Evolutionary conservation across 2,329 filamentous ascomycete species (phyloP).

Genomic region (Orbilia brochopaga): DNA sequence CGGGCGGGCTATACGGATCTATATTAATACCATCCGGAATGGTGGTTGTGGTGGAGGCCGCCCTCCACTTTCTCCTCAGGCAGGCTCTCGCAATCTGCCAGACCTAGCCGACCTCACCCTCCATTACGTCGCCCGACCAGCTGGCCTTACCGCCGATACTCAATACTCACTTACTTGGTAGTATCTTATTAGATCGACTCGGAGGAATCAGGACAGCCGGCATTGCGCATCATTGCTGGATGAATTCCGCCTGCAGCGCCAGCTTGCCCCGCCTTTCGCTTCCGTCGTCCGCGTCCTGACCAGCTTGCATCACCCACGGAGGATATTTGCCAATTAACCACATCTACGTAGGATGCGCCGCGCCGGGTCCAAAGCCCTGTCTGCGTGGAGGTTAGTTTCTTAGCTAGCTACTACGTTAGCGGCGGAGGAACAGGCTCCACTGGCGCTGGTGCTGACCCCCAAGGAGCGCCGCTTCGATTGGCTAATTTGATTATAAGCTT

Average conservation of each 20-base stretch:
- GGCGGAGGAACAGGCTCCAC: constrained; percentile 3
- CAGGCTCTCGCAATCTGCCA: too few species aligned
- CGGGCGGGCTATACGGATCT: background rate
- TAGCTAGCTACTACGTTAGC: background rate
- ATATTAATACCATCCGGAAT: constrained; percentile 9
- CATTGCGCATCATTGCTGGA: constrained; percentile 30
- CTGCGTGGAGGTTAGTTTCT: background rate
- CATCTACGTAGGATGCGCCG: too few species aligned
- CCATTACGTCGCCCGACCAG: constrained; percentile 9
- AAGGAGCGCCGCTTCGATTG: constrained; percentile 29
- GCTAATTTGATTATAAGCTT: constrained; percentile 51
- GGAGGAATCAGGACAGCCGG: background rate
- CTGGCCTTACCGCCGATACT: too few species aligned
- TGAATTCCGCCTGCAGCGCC: constrained; percentile 34
- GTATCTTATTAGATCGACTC: too few species aligned
- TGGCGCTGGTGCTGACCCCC: background rate
- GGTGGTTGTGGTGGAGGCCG: background rate
- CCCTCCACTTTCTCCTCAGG: too few species aligned
- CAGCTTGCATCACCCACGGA: background rate
- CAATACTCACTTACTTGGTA: too few species aligned
- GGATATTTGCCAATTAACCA: constrained; percentile 2
- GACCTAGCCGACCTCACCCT: constrained; percentile 2
- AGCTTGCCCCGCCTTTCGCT: constrained; percentile 14
- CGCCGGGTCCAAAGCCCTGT: too few species aligned
- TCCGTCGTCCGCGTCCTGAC: constrained; percentile 22